A percentile compares a stretch with the other conserved stretches of the same genome.
These are phyloP conservation scores for Gracilaria domingensis DNA, from an alignment of 23 red algal genomes.

Conservation along the genomic window DNA sequence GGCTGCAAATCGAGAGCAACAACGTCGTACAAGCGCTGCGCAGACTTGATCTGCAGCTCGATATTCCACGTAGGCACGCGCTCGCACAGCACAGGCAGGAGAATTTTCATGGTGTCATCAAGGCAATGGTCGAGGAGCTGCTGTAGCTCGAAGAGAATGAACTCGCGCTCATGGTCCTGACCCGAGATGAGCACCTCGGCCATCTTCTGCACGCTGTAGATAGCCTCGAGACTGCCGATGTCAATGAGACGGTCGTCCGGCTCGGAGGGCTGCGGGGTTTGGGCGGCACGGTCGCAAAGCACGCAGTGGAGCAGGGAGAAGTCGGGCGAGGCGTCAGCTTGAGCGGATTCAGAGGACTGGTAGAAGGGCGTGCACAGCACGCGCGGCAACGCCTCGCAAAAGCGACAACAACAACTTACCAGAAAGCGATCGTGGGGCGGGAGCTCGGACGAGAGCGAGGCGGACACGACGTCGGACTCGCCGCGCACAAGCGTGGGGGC, in stretches of 20 bases:
- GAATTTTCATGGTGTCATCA: conserved; percentile 84
- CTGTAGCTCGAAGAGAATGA: conserved; percentile 88
- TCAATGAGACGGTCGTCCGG: conserved; percentile 55
- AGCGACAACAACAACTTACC: conserved; percentile 54
- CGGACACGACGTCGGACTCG: conserved; percentile 20
- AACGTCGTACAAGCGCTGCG: conserved; percentile 76
- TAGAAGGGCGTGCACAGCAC: conserved; percentile 15
- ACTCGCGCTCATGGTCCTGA: conserved; percentile 72
- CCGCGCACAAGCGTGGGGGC: conserved; percentile 22
- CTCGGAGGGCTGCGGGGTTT: conserved; percentile 48
- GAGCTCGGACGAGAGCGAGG: conserved; percentile 2
- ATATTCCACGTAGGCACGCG: conserved; percentile 74
- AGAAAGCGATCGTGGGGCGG: conserved; percentile 43
- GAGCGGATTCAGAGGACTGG: neutral
- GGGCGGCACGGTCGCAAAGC: neutral
- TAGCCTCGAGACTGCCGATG: conserved; percentile 58
- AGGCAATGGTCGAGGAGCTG: conserved; percentile 86
- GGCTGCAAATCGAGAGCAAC: conserved; percentile 61
- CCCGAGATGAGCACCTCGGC: conserved; percentile 79
- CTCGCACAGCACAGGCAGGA: conserved; percentile 79
- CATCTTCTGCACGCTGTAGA: conserved; percentile 89
- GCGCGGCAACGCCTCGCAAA: neutral
- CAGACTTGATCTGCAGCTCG: conserved; percentile 80
- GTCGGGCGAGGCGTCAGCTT: conserved; percentile 11
- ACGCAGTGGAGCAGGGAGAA: neutral